phyloP scores from a whole-genome alignment of 1,139 yeast genomes.

The Yamadazyma conglobata region DNA sequence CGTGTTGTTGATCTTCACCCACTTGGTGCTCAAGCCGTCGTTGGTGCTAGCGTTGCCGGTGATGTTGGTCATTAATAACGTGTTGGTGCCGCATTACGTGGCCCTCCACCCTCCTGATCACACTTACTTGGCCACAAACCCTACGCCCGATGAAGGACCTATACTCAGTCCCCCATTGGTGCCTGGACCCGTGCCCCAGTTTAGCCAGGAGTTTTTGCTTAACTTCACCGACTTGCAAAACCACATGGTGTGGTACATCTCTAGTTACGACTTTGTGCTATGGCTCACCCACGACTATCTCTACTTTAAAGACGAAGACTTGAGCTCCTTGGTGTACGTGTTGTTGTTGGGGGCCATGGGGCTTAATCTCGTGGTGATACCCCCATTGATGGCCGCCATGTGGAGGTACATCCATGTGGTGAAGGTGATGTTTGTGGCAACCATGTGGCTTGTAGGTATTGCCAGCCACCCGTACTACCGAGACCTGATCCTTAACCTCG shows the following conservation, averaged over 20 bases:
- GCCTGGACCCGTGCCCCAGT: constrained; percentile 77
- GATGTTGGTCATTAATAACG: constrained; percentile 47
- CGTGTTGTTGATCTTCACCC: constrained; percentile 51
- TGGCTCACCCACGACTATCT: constrained; percentile 54
- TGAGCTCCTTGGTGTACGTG: constrained; percentile 55
- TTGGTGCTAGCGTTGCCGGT: constrained; percentile 54
- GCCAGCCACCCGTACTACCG: constrained; percentile 55
- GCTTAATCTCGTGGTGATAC: constrained; percentile 29
- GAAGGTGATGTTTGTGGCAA: constrained; percentile 32
- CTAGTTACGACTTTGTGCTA: constrained; percentile 56
- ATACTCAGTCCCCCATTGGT: constrained; percentile 43
- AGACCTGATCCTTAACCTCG: constrained; percentile 38
- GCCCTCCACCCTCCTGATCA: constrained; percentile 38
- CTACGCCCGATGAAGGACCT: constrained; percentile 55
- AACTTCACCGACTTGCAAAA: constrained; percentile 85
- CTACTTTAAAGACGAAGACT: constrained; percentile 61
- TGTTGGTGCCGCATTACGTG: constrained; percentile 70
- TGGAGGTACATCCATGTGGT: constrained; percentile 21
- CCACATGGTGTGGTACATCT: constrained; percentile 67
- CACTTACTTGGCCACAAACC: constrained; percentile 33
- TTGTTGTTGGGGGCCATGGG: constrained; percentile 22
- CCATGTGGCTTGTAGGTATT: constrained; percentile 51
- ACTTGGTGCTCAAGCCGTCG: constrained; percentile 60
- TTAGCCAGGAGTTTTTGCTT: constrained; percentile 72
- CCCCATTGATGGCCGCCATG: constrained; percentile 29